Conservation (phyloP, 1,284 basidiomycete species). For the Cerrena zonata region DNA sequence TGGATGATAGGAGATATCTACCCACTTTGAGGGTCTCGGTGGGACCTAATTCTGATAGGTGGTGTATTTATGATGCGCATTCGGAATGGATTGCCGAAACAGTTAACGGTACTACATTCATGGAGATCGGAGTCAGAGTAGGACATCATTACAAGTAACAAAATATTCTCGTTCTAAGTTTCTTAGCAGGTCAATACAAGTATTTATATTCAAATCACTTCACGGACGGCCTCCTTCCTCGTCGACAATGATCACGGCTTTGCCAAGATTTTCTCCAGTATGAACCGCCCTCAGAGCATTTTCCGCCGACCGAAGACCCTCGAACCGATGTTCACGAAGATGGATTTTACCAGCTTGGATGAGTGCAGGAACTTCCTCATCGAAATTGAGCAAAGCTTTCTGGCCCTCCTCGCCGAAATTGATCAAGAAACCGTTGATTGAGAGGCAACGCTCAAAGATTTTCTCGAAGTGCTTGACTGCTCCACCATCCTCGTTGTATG, state of each 20-base stretch:
- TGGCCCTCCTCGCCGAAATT: neutral
- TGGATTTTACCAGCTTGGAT: conserved; percentile 10
- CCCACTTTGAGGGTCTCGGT: too few relatives aligned
- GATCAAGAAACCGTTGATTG: conserved; percentile 14
- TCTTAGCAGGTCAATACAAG: too few relatives aligned
- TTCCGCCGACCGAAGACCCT: conserved; percentile 9
- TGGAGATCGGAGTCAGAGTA: too few relatives aligned
- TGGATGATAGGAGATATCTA: too few relatives aligned
- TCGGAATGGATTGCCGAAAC: too few relatives aligned
- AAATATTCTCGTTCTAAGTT: too few relatives aligned
- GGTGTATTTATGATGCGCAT: too few relatives aligned
- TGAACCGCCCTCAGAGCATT: conserved; percentile 10
- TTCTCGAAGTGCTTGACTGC: conserved; percentile 16
- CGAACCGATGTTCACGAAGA: conserved; percentile 8
- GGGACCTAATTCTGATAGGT: too few relatives aligned
- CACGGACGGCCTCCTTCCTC: neutral
- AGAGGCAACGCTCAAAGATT: conserved; percentile 10
- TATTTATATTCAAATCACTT: too few relatives aligned
- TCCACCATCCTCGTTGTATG: conserved; percentile 17
- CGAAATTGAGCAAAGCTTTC: conserved; percentile 11
- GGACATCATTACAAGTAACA: too few relatives aligned
- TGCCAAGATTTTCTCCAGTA: conserved; percentile 12
- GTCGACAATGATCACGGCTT: conserved; percentile 10
- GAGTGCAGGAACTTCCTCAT: conserved; percentile 9
- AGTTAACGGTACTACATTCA: too few relatives aligned